Evolutionary conservation across 2,329 filamentous ascomycete genomes (phyloP), one percentile per base, ranked within the genome.

Genomic region (Hymenoscyphus linearis): DNA sequence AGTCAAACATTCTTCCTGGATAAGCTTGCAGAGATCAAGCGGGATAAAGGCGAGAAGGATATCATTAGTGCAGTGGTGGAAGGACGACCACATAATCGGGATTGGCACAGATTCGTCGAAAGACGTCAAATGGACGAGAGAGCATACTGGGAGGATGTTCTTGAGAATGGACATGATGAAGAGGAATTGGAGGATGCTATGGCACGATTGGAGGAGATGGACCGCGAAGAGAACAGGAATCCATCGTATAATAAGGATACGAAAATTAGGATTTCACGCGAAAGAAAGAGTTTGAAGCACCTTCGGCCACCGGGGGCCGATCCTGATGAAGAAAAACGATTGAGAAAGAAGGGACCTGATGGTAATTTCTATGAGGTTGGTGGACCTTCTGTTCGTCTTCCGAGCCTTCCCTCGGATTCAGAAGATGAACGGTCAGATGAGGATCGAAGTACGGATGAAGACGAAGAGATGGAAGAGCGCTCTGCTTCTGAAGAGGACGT

Each of bases 21-120:
- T 67, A 83, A 83, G 31, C 70, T 92, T 26, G 87, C 87, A 66
- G 79, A 81, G 13, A 74, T 88, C 57, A 91, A 91, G 73, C 80
- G 79, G 55, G 79, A 79, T 31, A 85, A 80, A 66, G 86, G 86
- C 7, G 86, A 91, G 72, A 78, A 73, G 18, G 88, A 91, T 69
- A 75, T 82, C 16, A 85, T 90, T 27, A 88, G 86, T 0, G 79
- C 87, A 4, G 80, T 83, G 70, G 81, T 82, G 12, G 65, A 69
- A 22, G 73, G 69, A 44, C 70, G 76, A 14, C 53, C 65, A 52
- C 66, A 62, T 5, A 66, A 65, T 52, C 40, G 52, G 9, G 63
- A 61, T 44, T 71, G 71, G 69, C 65, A 60, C 34, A 47, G 40
- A 31, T 26, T 57, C 2, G 58, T 65, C 27, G 52, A 64, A 13